A percentile compares a stretch with the other conserved stretches of the same genome.
Evolutionary conservation across 1,284 basidiomycete species (phyloP).

Genomic region (Heterobasidion annosum): DNA sequence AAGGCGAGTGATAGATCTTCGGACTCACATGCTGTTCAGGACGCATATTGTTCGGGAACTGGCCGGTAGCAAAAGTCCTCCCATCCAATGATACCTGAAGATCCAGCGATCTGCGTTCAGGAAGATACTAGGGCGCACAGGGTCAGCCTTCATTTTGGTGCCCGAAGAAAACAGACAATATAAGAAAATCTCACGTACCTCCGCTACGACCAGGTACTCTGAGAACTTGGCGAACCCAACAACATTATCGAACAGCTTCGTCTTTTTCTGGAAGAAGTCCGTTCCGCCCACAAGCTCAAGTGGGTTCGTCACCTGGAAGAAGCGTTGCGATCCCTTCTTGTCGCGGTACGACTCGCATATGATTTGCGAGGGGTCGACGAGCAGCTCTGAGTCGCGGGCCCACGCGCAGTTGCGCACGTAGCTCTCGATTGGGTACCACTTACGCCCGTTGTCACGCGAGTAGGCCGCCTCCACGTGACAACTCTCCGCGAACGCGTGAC

Average conservation of each 20-base stretch:
- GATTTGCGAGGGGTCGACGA: constrained; percentile 80
- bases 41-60: constrained; percentile 86
- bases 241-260: constrained; percentile 76
- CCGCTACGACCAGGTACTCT: constrained; percentile 90
- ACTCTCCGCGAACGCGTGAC: constrained; percentile 31
- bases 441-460: constrained; percentile 68
- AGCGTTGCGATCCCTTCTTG: constrained; percentile 76
- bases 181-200: constrained; percentile 40
- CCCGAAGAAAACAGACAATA: not conserved
- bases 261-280: constrained; percentile 67
- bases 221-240: constrained; percentile 97
- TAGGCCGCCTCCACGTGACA: constrained; percentile 75
- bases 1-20: not conserved
- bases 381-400: constrained; percentile 73
- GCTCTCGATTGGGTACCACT: constrained; percentile 72
- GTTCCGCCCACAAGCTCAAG: constrained; percentile 76
- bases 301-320: constrained; percentile 51
- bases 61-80: constrained; percentile 71
- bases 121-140: constrained; percentile 41
- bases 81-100: constrained; percentile 93
- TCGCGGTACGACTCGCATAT: constrained; percentile 84
- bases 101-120: constrained; percentile 52
- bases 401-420: constrained; percentile 93
- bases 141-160: not conserved
- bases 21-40: constrained; percentile 75